Evolutionary conservation across 2,329 filamentous ascomycete genomes (phyloP), one percentile per base, ranked within the genome.

Genomic region (Shiraia bambusicola): DNA sequence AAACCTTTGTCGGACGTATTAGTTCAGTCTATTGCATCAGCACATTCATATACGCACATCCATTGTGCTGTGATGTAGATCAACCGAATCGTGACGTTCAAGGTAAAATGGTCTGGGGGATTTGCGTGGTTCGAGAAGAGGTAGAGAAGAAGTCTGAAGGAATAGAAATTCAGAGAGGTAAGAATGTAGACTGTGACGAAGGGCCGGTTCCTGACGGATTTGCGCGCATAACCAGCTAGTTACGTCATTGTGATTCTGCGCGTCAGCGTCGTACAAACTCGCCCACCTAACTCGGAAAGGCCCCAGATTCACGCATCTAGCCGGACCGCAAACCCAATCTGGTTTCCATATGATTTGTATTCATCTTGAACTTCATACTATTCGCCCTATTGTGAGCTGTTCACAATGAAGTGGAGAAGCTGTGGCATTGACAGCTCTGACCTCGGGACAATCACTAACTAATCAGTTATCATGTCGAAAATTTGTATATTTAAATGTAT

Each of bases 1-100:
- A 72, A 48, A 71, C 69, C 69, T 73, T 28, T 26, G 34, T 34
- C 19, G 35, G 25, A 19, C 36, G 38, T 34, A 35, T 61, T 50
- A 65, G 54, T 49, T 13, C 34, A 19, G 17, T 24, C 31, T 30
- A 24, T 11, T 17, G 6, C 10, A n/a, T 12, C 13, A 10, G 7
- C 5, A 6, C 5, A 5, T 13, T 7, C 9, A 16, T 29, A 22
- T n/a, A 39, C 45, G 17, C 37, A 47, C 45, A 32, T 47, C 45
- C 45, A 47, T 47, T 28, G 37, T 13, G 16, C 6, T 15, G 12
- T 16, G 19, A 19, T 4, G 12, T 31, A 17, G 28, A 27, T 39
- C 28, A 35, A 36, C 32, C 32, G 36, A 36, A 7, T 7, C 25
- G 25, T 5, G 19, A 14, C 8, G 29, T 28, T 13, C 15, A 10